Evolutionary conservation across 208 protist species (phyloP).

Genomic region (Vickermania spadyakhi): DNA sequence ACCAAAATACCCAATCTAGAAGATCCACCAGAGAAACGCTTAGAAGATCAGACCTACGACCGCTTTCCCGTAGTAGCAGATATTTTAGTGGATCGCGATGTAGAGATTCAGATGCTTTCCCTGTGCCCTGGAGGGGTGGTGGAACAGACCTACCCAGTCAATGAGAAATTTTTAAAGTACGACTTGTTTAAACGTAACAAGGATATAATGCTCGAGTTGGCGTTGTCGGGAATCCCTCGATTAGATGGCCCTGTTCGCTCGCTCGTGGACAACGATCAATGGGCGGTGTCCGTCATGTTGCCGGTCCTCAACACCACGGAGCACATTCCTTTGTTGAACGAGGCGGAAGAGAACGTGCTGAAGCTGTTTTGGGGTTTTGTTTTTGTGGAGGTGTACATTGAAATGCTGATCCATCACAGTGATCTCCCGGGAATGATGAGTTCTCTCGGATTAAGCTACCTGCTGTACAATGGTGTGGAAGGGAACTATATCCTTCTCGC

Average conservation of each 20-base stretch:
- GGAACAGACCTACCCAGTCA: conserved; percentile 7
- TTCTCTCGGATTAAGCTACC: conserved; percentile 7
- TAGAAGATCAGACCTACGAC: conserved; percentile 3
- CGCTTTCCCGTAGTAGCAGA: conserved; percentile 7
- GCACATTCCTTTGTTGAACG: not conserved
- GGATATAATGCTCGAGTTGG: not conserved
- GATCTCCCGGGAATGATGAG: not conserved
- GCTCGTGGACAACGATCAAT: not conserved
- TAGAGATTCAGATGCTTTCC: not conserved
- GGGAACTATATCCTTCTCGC: conserved; percentile 7
- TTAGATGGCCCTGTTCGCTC: not conserved
- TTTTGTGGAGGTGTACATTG: conserved; percentile 8
- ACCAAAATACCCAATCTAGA: conserved; percentile 12
- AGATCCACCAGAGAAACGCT: conserved; percentile 5
- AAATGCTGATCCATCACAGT: conserved; percentile 4
- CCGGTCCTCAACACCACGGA: conserved; percentile 10
- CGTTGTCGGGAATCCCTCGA: not conserved
- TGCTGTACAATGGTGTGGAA: conserved; percentile 9
- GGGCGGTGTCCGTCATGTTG: conserved; percentile 9
- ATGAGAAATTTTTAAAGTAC: not conserved
- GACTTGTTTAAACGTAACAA: conserved; percentile 8
- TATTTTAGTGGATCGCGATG: not conserved
- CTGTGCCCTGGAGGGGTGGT: conserved; percentile 16
- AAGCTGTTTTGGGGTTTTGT: conserved; percentile 21
- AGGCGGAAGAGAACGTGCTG: not conserved